Conservation (phyloP, 495 filamentous ascomycete species). For the Neurospora discreta region DNA sequence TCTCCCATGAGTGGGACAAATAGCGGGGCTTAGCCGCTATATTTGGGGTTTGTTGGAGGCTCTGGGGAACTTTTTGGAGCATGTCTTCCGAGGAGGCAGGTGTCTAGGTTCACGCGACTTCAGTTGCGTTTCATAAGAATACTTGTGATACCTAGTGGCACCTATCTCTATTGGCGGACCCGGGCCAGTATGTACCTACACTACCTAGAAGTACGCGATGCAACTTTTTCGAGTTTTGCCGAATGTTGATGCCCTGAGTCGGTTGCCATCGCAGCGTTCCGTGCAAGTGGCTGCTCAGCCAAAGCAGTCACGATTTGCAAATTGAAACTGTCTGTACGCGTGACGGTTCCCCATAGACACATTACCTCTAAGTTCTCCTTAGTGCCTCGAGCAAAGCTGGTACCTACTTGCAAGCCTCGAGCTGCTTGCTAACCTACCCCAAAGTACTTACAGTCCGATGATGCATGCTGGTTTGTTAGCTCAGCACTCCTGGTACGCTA, state of each 20-base stretch:
- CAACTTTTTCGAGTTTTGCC: background rate
- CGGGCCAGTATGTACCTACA: too few species aligned
- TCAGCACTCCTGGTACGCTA: too few species aligned
- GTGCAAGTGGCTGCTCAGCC: background rate
- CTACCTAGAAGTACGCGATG: too few species aligned
- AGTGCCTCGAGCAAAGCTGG: background rate
- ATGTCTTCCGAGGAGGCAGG: background rate
- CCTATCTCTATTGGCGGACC: too few species aligned
- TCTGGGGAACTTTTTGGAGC: background rate
- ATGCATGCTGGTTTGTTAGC: too few species aligned
- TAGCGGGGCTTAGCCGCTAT: background rate
- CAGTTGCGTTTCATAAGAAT: too few species aligned
- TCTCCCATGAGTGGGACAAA: background rate
- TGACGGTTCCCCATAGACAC: background rate
- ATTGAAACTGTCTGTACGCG: background rate
- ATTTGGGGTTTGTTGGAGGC: background rate
- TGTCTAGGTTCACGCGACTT: too few species aligned
- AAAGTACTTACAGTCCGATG: too few species aligned
- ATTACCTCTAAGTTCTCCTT: background rate
- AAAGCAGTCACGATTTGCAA: background rate
- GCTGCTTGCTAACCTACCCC: background rate
- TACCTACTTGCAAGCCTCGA: background rate
- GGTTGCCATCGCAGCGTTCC: background rate
- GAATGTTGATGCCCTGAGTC: background rate
- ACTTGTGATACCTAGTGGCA: too few species aligned